Base-by-base conservation (phyloP, 176 grass and related monocot genomes). In the Chloris gayana region DNA sequence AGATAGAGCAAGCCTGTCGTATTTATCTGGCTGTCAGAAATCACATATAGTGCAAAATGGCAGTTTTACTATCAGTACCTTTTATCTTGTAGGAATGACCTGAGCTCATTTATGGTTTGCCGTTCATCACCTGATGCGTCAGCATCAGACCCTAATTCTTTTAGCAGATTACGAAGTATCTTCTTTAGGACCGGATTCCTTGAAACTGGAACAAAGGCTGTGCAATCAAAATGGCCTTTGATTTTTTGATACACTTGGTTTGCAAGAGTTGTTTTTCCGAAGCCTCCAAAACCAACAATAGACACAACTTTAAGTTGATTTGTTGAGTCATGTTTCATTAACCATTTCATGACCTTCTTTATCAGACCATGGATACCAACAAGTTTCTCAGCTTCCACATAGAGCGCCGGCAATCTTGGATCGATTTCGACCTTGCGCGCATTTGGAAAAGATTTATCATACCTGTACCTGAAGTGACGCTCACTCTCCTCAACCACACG, bases 191-290 rank as follows among this genome's bases (percentile, higher is more conserved):
- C 0, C 2, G 67, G 79, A 42, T 31, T 71, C 11, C 38, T 22
- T 0, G 76, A 79, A n/a, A 79, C 45, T 0, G 76, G 13, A 14
- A 79, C 61, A 35, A 50, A 79, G 25, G 50, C 46, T 0, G 35
- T 5, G 18, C 66, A 33, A 31, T 59, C 34, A n/a, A 80, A 80
- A 2, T 59, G 17, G 2, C 17, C 17, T 30, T 69, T 70, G 35
- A 70, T 69, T 31, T 6, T 57, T 51, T 32, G 1, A 8, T 24
- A 59, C 33, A 70, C 78, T 60, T 81, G 66, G 18, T 81, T 81
- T 4, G 78, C 66, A 0, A 60, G 51, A n/a, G 67, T 81, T 5
- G 78, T 81, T 21, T 81, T 81, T 0, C 51, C 78, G 0, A 70
- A 26, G 18, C 78, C 78, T 9, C 66, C 66, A 70, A 37, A 37